Evolutionary conservation across 495 filamentous ascomycete species (phyloP), one percentile per base, ranked within the genome.

Genomic region (Penicillium bovifimosum): DNA sequence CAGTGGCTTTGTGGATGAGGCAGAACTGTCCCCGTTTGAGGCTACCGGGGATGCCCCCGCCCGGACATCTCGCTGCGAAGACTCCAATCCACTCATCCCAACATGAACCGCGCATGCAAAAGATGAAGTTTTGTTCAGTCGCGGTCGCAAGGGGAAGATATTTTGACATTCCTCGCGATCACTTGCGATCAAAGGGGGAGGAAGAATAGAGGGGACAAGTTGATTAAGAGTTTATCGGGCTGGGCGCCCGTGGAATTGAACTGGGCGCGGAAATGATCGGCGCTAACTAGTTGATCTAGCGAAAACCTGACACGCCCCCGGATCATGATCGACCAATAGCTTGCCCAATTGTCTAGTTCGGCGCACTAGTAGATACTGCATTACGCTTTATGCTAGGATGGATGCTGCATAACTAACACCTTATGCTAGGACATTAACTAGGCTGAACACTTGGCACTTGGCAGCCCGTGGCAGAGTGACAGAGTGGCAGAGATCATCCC

Each of bases 11-110:
- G 28, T 33, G 13, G 59, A 31, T 8, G 38, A 17, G 7, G 40
- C 14, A 24, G 49, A 32, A 9, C 41, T 46, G 31, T 57, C 53
- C 29, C 39, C 47, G 27, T 47, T 59, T 2, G 51, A 43, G 3
- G 40, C 29, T 8, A 50, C 51, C 29, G 56, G 51, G 17, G 54
- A 35, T 1, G 17, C 51, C n/a, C 33, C 29, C n/a, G 10, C 27
- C 41, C 9, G 46, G 31, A 10, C 44, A 48, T 54, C 46, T 14
- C 50, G 49, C 50, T 43, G 59, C n/a, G 45, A 31, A 32, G 53
- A 18, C 13, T 57, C 50, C n/a, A 52, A 9, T 29, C 46, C 13
- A 41, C 31, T 31, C 29, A 47, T 56, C 16, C 24, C 35, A 16
- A 31, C 40, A 20, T 41, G 36, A 33, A n/a, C 36, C 13, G 43